Evolutionary conservation across 2,329 filamentous ascomycete species (phyloP), one percentile per base, ranked within the genome.

Genomic region (Fusarium floridanum): DNA sequence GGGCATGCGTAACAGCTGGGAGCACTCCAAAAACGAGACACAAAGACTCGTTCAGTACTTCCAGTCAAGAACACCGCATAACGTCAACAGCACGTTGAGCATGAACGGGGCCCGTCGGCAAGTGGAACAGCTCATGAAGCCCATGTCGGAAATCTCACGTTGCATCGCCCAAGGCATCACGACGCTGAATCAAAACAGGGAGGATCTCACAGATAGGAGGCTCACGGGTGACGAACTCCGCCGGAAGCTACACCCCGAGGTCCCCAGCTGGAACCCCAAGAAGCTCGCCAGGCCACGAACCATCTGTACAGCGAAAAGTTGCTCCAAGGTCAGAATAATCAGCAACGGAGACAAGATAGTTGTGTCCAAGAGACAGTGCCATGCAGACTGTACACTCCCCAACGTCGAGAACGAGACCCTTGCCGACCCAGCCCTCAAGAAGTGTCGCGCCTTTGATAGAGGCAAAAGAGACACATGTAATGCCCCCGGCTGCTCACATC

Each of bases 121-220:
- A 0, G 71, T 79, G 7, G 2, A 24, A 2, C 41, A 66, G 16
- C 20, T 78, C 1, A 64, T 71, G 1, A 48, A 66, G 2, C 77
- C 77, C 1, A 79, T 79, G 65, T 71, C 77, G 2, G 32, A 57
- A 0, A 66, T 78, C 5, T 61, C 77, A 0, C 66, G 69, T 2
- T 17, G 2, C 1, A 72, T 78, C 6, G 64, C 29, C 16, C 17
- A 27, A 3, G 76, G 61, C n/a, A 57, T 76, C 12, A 29, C 27
- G 5, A 12, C 56, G 5, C n/a, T 68, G 4, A 22, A 61, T 1
- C 61, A 71, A 0, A 53, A 37, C 16, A 27, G 41, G 6, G 27
- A 68, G 9, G 72, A 71, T 14, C 56, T 76, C 2, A 16, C 20
- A 1, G 50, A 71, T 9, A 55, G 12, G 9, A 29, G 39, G 2